Evolutionary conservation across 371 early-diverging fungal species (phyloP).

Genomic region (Mortierella sp.): DNA sequence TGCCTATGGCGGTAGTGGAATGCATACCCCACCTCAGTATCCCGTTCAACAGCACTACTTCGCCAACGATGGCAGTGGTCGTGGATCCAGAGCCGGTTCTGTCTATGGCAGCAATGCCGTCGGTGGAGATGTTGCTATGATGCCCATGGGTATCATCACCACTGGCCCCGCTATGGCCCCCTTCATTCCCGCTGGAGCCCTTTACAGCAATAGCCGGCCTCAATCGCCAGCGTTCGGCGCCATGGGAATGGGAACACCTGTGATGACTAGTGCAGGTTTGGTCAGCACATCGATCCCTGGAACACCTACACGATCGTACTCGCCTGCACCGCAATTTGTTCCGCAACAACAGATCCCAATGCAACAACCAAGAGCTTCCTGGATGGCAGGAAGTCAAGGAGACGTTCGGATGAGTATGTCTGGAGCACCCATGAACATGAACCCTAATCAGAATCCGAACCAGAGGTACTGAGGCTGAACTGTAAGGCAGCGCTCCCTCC

Average conservation of each 20-base stretch:
- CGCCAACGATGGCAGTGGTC: not conserved
- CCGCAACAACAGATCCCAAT: conserved; percentile 14
- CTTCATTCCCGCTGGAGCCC: conserved; percentile 14
- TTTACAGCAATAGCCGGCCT: conserved; percentile 18
- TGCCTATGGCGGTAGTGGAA: not conserved
- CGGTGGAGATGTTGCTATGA: conserved; percentile 6
- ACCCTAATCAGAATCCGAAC: conserved; percentile 38
- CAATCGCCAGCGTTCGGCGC: conserved; percentile 44
- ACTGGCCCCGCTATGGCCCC: conserved; percentile 9
- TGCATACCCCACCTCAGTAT: not conserved
- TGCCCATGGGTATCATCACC: not conserved
- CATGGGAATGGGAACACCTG: conserved; percentile 20
- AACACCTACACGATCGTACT: conserved; percentile 37
- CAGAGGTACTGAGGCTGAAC: conserved; percentile 1
- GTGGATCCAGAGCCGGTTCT: conserved; percentile 31
- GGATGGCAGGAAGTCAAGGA: conserved; percentile 14
- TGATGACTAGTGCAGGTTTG: conserved; percentile 15
- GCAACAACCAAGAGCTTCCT: conserved; percentile 9
- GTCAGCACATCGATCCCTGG: conserved; percentile 25
- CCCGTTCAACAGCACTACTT: not conserved
- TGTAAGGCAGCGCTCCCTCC: too few species aligned
- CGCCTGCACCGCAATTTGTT: conserved; percentile 31
- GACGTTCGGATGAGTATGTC: conserved; percentile 25
- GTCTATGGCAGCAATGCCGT: conserved; percentile 14
- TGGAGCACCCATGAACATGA: conserved; percentile 20